These are phyloP conservation scores for Hypholoma sublateritium DNA, from an alignment of 768 basidiomycete species.

Conservation along the genomic window DNA sequence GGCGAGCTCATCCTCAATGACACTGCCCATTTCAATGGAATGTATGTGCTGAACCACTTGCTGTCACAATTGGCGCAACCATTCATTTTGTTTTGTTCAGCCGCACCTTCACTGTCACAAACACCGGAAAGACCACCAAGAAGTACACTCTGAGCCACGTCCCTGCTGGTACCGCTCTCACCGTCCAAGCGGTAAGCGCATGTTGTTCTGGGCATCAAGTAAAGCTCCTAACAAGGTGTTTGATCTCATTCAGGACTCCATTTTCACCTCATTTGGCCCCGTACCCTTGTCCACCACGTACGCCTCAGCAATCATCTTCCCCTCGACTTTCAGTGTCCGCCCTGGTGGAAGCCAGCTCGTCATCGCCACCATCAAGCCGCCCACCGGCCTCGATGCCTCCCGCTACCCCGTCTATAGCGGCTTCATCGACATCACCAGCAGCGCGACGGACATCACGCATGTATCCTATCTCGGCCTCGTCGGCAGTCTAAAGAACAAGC, in stretches of 20 bases:
- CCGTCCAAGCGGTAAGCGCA: slow-evolving; percentile 37
- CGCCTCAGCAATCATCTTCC: slow-evolving; percentile 46
- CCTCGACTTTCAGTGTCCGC: slow-evolving; percentile 41
- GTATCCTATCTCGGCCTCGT: slow-evolving; percentile 46
- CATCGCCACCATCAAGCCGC: slow-evolving; percentile 45
- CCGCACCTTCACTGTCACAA: slow-evolving; percentile 48
- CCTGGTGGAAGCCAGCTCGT: slow-evolving; percentile 41
- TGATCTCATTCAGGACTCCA: slow-evolving; percentile 27
- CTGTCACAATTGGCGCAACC: slow-evolving; percentile 2
- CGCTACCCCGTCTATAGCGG: slow-evolving; percentile 60
- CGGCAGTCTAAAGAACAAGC: slow-evolving; percentile 42
- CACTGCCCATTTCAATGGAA: slow-evolving; percentile 48
- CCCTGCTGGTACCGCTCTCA: slow-evolving; percentile 53
- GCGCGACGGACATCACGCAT: slow-evolving; percentile 31
- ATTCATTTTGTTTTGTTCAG: slow-evolving; percentile 21
- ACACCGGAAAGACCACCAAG: slow-evolving; percentile 40
- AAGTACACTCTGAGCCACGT: slow-evolving; percentile 48
- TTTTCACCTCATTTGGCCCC: slow-evolving; percentile 43
- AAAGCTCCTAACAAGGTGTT: neutral
- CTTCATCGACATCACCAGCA: slow-evolving; percentile 45
- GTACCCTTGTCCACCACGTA: slow-evolving; percentile 43
- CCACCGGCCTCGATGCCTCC: slow-evolving; percentile 36
- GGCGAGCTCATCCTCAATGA: slow-evolving; percentile 62
- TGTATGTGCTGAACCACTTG: slow-evolving; percentile 28
- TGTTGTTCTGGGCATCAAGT: neutral